Base-by-base conservation (phyloP, 1,284 basidiomycete genomes). In the Singerocomus rubriflavus region DNA sequence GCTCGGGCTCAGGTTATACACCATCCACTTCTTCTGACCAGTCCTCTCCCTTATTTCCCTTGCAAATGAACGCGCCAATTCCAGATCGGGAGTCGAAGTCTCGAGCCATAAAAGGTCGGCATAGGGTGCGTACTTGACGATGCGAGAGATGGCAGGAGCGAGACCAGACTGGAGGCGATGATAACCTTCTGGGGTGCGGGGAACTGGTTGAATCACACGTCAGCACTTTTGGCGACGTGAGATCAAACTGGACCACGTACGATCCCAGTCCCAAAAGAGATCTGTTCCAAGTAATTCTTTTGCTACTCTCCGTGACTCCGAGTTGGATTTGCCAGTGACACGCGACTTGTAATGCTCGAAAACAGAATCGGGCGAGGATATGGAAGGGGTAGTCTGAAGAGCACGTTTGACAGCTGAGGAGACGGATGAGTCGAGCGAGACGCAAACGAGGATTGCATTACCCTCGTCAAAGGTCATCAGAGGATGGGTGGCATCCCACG, bases 1-100 rank as follows among this genome's bases (percentile, higher is more conserved):
- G 63, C 89, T 92, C 4, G 93, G 93, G 62, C 90, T 93, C 54
- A 96, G 73, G 68, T 96, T 97, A 68, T 96, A 97, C n/a, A 95
- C 93, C 60, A 97, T 82, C 86, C 84, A 84, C 59, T 81, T 84
- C 49, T 52, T 64, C 35, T 67, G 59, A 37, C 65, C 63, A 1
- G 62, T 80, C 64, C 78, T 78, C 56, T 81, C 78, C 52, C 88
- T 78, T 59, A 96, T 90, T 64, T 81, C 80, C 44, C 84, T 75
- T 2, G 93, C 86, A 67, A 96, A 93, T 42, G 77, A 79, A 42
- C 81, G 78, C 1, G 93, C 93, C 67, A 93, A 84, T 56, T 83
- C 77, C 21, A 97, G 72, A 66, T 93, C 80, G 2, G 93, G 93
- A 32, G 78, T 80, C 64, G 92, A 93, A 11, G 93, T 96, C 74